Conservation (phyloP, 2,329 filamentous ascomycete species). For the Scytalidium sp. region DNA sequence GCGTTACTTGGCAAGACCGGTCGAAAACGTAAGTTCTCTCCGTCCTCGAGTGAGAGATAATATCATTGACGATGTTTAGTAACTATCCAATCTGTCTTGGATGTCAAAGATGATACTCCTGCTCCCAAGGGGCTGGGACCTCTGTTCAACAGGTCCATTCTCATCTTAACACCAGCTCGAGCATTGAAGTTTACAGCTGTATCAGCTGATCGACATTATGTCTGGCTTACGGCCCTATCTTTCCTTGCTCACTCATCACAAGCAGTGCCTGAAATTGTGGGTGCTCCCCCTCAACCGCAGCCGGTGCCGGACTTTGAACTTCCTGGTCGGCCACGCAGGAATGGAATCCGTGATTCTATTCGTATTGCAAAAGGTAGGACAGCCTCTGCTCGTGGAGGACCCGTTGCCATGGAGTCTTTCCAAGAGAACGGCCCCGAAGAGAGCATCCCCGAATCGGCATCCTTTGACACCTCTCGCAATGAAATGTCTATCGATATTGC, state of each 20-base stretch:
- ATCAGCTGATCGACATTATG: constrained; percentile 80
- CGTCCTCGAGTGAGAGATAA: too few relatives aligned
- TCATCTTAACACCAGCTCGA: constrained; percentile 89
- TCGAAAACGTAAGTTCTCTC: constrained; percentile 82
- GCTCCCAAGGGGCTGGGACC: constrained; percentile 65
- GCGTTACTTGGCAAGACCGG: constrained; percentile 92
- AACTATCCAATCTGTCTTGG: constrained; percentile 90
- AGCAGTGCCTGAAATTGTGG: constrained; percentile 70
- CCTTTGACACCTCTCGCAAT: constrained; percentile 17
- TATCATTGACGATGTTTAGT: too few relatives aligned
- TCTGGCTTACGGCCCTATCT: constrained; percentile 92
- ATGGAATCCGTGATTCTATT: constrained; percentile 80
- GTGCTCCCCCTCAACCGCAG: constrained; percentile 52
- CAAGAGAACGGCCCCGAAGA: constrained; percentile 14
- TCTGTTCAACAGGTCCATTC: constrained; percentile 87
- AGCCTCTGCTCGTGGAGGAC: constrained; percentile 31
- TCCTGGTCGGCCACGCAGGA: constrained; percentile 29
- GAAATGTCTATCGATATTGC: constrained; percentile 40
- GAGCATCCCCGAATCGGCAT: constrained; percentile 18
- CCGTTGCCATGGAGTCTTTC: constrained; percentile 31
- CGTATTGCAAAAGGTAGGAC: constrained; percentile 73
- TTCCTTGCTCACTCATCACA: constrained; percentile 91
- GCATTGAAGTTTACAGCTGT: constrained; percentile 92
- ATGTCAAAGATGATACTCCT: constrained; percentile 92
- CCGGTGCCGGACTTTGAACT: constrained; percentile 47